Percentiles rank a stretch among this genome's conserved stretches.
phyloP scores from a whole-genome alignment of 352 stramenopile genomes.

The Pythium utonaiense region DNA sequence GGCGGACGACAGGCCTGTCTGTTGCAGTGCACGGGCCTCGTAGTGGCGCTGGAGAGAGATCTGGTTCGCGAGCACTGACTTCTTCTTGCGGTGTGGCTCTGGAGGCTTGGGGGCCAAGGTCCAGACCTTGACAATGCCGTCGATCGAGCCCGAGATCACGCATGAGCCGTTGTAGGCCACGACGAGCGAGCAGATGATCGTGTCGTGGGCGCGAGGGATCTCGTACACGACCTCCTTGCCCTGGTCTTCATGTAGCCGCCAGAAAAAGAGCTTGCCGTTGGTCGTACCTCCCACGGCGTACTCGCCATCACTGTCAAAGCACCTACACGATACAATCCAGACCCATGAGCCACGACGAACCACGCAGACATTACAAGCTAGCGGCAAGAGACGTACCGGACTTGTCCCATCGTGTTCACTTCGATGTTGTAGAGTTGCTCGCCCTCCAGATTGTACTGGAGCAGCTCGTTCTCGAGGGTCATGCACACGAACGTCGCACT shows the following conservation, averaged over 20 bases:
- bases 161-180: slow-evolving; percentile 51
- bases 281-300: slow-evolving; percentile 69
- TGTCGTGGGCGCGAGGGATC: slow-evolving; percentile 54
- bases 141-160: slow-evolving; percentile 51
- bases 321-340: slow-evolving; percentile 20
- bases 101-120: slow-evolving; percentile 24
- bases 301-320: slow-evolving; percentile 69
- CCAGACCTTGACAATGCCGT: slow-evolving; percentile 69
- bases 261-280: slow-evolving; percentile 60
- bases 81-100: slow-evolving; percentile 5
- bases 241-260: slow-evolving; percentile 44
- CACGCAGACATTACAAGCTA: background rate
- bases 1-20: background rate
- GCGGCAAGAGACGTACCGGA: slow-evolving; percentile 26
- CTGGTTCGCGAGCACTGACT: slow-evolving; percentile 5
- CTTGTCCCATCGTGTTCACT: slow-evolving; percentile 44
- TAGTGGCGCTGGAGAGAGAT: slow-evolving; percentile 8
- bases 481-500: slow-evolving; percentile 59
- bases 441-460: slow-evolving; percentile 51
- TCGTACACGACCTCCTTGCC: slow-evolving; percentile 55
- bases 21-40: background rate
- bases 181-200: slow-evolving; percentile 56
- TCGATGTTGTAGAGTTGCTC: slow-evolving; percentile 49
- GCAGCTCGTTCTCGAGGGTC: slow-evolving; percentile 64
- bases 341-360: background rate